Percentiles rank a stretch among this genome's conserved stretches.
These are phyloP conservation scores for Cenchrus fungigraminus DNA, from an alignment of 176 grass and related monocot species.

Conservation along the genomic window DNA sequence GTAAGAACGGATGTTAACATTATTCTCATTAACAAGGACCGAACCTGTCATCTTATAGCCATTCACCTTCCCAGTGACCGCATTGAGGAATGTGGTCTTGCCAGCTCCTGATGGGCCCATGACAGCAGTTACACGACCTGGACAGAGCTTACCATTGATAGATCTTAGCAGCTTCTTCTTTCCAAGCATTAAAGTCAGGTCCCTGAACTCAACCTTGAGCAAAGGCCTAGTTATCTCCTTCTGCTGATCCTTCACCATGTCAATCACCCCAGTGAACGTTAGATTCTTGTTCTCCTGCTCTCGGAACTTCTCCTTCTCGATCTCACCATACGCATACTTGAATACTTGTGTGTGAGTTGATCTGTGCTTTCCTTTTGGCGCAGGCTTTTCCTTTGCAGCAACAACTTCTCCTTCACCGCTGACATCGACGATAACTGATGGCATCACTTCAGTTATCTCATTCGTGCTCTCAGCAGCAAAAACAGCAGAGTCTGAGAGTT, in stretches of 20 bases:
- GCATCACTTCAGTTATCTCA: constrained; percentile 58
- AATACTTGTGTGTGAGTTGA: constrained; percentile 77
- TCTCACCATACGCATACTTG: constrained; percentile 85
- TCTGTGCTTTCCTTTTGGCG: constrained; percentile 61
- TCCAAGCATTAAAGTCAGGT: constrained; percentile 76
- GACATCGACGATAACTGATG: constrained; percentile 49
- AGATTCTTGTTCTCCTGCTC: constrained; percentile 74
- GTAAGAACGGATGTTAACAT: constrained; percentile 71
- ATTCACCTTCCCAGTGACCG: constrained; percentile 77
- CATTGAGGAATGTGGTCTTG: constrained; percentile 96
- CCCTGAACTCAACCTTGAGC: constrained; percentile 86
- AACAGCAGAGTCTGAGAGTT: constrained; percentile 52
- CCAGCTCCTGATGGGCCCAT: constrained; percentile 98
- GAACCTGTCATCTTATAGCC: constrained; percentile 74
- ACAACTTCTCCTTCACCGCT: constrained; percentile 51
- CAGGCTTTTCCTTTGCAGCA: constrained; percentile 46
- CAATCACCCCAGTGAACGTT: constrained; percentile 72
- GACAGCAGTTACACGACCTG: constrained; percentile 79
- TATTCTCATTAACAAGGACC: constrained; percentile 75
- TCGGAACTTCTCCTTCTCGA: constrained; percentile 74
- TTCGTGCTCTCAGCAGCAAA: constrained; percentile 29
- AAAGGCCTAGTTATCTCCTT: constrained; percentile 61
- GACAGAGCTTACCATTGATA: constrained; percentile 77
- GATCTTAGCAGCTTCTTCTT: constrained; percentile 80
- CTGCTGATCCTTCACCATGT: constrained; percentile 52